These are phyloP conservation scores for Sphenostylis stenocarpa DNA, from an alignment of 306 rosid species.

Conservation along the genomic window DNA sequence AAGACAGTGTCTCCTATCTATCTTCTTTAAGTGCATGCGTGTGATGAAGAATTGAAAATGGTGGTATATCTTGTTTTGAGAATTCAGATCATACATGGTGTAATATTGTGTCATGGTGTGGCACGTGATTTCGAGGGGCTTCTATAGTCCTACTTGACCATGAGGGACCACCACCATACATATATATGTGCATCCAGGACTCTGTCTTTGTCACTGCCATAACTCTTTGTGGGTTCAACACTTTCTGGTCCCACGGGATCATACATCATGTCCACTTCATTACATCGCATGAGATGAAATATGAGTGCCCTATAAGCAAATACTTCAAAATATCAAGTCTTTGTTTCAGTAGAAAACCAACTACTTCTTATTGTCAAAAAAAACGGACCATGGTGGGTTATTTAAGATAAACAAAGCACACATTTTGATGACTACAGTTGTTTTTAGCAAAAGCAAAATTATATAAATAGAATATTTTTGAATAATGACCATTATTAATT, in stretches of 20 bases:
- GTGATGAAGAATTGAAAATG: not conserved
- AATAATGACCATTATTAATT: no score
- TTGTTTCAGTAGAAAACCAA: no score
- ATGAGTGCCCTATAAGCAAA: not conserved
- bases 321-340: not conserved
- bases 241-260: conserved; percentile 15
- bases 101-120: not conserved
- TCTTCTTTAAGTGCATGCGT: not conserved
- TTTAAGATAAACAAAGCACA: not conserved
- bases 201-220: conserved; percentile 2
- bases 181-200: not conserved
- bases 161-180: not conserved
- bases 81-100: not conserved
- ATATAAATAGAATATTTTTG: not conserved
- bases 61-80: not conserved
- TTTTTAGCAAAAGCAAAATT: no score
- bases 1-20: not conserved
- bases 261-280: conserved; percentile 2
- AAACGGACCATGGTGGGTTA: no score
- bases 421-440: no score
- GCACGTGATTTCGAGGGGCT: conserved; percentile 30
- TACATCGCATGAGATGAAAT: not conserved
- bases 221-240: not conserved
- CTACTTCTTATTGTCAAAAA: no score
- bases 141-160: conserved; percentile 8